These are phyloP conservation scores for Fusarium sarcochroum DNA, from an alignment of 2,329 filamentous ascomycete species.

Conservation along the genomic window DNA sequence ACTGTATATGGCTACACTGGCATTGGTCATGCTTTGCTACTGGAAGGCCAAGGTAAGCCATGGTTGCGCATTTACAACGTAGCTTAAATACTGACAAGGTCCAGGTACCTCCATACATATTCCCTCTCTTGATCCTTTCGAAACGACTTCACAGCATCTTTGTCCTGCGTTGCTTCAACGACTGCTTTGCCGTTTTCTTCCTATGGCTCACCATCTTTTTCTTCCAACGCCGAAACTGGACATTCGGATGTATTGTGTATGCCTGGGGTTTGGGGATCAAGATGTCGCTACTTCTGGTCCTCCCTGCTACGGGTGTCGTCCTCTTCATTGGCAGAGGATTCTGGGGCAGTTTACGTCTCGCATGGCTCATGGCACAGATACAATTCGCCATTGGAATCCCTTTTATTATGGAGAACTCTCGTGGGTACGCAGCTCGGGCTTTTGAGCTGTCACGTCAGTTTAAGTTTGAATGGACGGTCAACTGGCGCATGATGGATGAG, in stretches of 20 bases:
- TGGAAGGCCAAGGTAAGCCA: constrained; percentile 73
- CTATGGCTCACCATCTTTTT: constrained; percentile 86
- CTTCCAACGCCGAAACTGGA: constrained; percentile 83
- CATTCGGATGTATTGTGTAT: constrained; percentile 79
- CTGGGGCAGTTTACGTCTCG: constrained; percentile 74
- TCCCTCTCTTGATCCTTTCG: constrained; percentile 87
- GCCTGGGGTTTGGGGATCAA: constrained; percentile 90
- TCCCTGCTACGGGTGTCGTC: constrained; percentile 84
- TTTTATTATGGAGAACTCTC: constrained; percentile 76
- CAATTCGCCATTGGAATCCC: constrained; percentile 78
- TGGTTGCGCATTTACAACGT: neutral
- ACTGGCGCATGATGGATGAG: constrained; percentile 96
- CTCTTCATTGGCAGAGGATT: constrained; percentile 82
- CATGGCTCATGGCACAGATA: constrained; percentile 80
- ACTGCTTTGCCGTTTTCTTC: constrained; percentile 88
- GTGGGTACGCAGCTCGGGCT: constrained; percentile 82
- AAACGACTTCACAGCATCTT: constrained; percentile 96
- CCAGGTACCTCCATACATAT: constrained; percentile 86
- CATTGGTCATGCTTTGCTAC: constrained; percentile 87
- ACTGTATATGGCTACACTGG: constrained; percentile 83
- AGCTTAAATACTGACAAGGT: constrained; percentile 7
- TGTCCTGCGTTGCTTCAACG: constrained; percentile 93
- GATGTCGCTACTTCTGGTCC: constrained; percentile 88
- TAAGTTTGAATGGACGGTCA: constrained; percentile 98
- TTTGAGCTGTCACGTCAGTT: constrained; percentile 95